phyloP scores from a whole-genome alignment of 2,329 filamentous ascomycete species.

The Beauveria scarabaeidicola region DNA sequence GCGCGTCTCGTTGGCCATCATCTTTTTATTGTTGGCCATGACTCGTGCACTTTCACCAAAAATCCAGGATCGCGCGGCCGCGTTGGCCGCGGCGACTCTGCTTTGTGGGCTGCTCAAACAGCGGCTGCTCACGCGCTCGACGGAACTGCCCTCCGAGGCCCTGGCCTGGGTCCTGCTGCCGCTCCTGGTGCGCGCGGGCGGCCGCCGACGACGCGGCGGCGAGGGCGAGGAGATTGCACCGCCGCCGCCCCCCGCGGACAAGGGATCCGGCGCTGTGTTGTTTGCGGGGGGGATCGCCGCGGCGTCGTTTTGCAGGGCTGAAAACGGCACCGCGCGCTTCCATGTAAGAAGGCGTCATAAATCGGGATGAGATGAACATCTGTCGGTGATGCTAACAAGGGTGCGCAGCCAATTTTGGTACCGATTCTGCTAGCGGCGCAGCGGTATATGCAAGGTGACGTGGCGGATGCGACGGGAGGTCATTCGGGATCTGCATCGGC shows the following conservation, averaged over 20 bases:
- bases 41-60: background rate
- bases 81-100: conserved; percentile 15
- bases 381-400: background rate
- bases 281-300: conserved; percentile 7
- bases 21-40: background rate
- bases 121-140: conserved; percentile 12
- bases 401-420: conserved; percentile 17
- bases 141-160: conserved; percentile 25
- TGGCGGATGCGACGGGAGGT: background rate
- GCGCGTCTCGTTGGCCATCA: background rate
- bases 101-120: conserved; percentile 19
- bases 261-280: background rate
- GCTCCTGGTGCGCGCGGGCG: conserved; percentile 13
- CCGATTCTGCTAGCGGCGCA: conserved; percentile 17
- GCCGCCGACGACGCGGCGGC: too few relatives aligned
- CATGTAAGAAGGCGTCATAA: conserved; percentile 8
- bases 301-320: conserved; percentile 15
- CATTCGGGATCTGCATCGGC: background rate
- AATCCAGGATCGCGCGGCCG: background rate
- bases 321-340: conserved; percentile 12
- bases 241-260: background rate
- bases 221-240: background rate
- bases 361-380: background rate
- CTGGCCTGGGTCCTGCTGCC: conserved; percentile 25
- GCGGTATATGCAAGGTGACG: background rate